Evolutionary conservation across 257 asterid species (phyloP), one percentile per base, ranked within the genome.

Genomic region (Scutellaria galericulata): DNA sequence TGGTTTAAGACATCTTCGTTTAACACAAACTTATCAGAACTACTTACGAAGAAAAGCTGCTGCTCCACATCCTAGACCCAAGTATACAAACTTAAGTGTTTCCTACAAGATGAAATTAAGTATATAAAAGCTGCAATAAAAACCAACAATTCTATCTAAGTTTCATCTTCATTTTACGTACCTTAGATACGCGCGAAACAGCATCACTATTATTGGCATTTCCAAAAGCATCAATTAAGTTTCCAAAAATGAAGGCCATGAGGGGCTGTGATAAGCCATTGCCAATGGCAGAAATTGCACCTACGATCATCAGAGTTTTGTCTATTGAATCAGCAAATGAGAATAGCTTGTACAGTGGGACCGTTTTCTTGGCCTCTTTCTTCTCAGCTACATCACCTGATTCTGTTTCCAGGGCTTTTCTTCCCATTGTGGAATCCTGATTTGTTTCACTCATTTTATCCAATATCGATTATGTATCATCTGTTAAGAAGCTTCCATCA

Each of bases 1-100:
- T 9, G 10, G 12, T 22, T 2, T 1, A 54, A 40, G 37, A 31
- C 37, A 61, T 22, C 7, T 2, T 3, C 53, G 40, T 31, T 59
- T 10, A 63, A 15, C 47, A 18, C 15, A 12, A 27, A 7, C 1
- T 35, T 31, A 51, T 57, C 12, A 20, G 40, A 51, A 77, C 88
- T 83, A 77, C 88, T 85, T 77, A 87, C 90, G 87, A 61, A 87
- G 80, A 66, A 78, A 83, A 58, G 90, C 82, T 18, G 90, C 85
- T 50, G 71, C 69, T 13, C 92, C 92, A 31, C 84, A 65, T 24
- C 85, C 88, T n/a, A 84, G n/a, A 64, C 81, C 89, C 76, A 85
- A 65, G 60, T 75, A 85, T 22, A 87, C 82, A 37, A 79, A 67
- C 60, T 73, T 76, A 15, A 87, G 74, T 24, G 88, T 52, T 9